Evolutionary conservation across 1,139 yeast species (phyloP), one percentile per base, ranked within the genome.

Genomic region (Lodderomyces theae): DNA sequence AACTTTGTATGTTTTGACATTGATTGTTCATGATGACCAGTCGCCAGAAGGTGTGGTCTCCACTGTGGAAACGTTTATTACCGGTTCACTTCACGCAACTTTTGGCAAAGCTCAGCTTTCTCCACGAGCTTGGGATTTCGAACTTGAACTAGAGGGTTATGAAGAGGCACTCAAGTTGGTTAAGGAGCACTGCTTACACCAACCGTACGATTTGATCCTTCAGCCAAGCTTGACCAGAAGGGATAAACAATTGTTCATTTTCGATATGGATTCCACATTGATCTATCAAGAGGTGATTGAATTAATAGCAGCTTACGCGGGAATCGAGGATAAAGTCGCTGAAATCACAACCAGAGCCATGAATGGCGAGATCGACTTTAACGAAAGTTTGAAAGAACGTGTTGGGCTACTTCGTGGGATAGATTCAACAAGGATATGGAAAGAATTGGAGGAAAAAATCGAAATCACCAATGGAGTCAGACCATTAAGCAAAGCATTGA

Each of bases 241-340:
- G 49, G 48, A 63, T 40, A 86, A 84, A 56, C 77, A 79, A 51
- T 69, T 92, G 38, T 82, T 87, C 48, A 87, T 94, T 16, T 94
- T 94, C 56, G 98, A 94, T 56, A 94, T 94, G 98, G 99, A 94
- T 66, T 90, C 97, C 1, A 94, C 98, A 0, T 69, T 94, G 57
- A 94, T 94, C 51, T 83, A 86, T 61, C 97, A 94, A 63, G 99
- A 94, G 63, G 97, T 92, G 37, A 92, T 92, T 51, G 99, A 94
- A 58, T 67, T 92, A 57, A 90, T 94, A 51, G 88, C 62, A 8
- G 68, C 69, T 10, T 51, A 60, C 36, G 63, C 64, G 29, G 66
- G 63, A 46, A 58, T 59, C 33, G 54, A 60, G 41, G 67, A 63
- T 4, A 54, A 59, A 42, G 67, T 64, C 2, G 65, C 67, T 2